These are phyloP conservation scores for Lactarius vividus DNA, from an alignment of 768 basidiomycete species.

Conservation along the genomic window DNA sequence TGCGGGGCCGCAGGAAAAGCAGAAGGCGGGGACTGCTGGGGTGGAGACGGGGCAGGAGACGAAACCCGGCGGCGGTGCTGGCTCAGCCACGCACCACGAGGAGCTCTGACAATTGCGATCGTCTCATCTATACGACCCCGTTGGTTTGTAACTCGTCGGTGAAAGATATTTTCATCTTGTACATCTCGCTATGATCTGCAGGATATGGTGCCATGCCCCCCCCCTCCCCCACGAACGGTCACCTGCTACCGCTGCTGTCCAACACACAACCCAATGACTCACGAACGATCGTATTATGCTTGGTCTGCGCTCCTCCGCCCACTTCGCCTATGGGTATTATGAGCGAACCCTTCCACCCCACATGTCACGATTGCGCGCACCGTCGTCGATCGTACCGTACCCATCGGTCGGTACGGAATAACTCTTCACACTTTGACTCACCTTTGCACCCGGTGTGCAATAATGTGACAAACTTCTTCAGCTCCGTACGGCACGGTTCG, in stretches of 20 bases:
- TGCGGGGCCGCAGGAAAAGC: constrained; percentile 23
- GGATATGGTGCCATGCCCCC: neutral
- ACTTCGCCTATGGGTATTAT: neutral
- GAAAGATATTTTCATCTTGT: neutral
- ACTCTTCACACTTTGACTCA: neutral
- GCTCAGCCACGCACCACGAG: constrained; percentile 17
- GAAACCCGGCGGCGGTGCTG: too few relatives aligned
- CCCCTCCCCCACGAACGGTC: too few relatives aligned
- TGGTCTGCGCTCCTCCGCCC: neutral
- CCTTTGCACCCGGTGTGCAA: neutral
- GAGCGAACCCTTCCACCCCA: neutral
- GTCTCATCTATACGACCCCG: too few relatives aligned
- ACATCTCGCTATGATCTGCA: too few relatives aligned
- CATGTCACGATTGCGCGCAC: neutral
- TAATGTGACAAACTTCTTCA: neutral
- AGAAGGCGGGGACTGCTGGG: too few relatives aligned
- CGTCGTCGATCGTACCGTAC: neutral
- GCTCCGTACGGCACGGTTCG: too few relatives aligned
- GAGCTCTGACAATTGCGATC: constrained; percentile 13
- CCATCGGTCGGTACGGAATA: neutral
- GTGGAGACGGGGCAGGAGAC: too few relatives aligned
- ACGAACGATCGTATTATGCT: neutral
- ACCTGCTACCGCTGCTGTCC: neutral
- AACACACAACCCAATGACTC: too few relatives aligned
- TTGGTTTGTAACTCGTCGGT: neutral